Evolutionary conservation across 306 rosid species (phyloP).

Genomic region (Begonia fuchsioides): DNA sequence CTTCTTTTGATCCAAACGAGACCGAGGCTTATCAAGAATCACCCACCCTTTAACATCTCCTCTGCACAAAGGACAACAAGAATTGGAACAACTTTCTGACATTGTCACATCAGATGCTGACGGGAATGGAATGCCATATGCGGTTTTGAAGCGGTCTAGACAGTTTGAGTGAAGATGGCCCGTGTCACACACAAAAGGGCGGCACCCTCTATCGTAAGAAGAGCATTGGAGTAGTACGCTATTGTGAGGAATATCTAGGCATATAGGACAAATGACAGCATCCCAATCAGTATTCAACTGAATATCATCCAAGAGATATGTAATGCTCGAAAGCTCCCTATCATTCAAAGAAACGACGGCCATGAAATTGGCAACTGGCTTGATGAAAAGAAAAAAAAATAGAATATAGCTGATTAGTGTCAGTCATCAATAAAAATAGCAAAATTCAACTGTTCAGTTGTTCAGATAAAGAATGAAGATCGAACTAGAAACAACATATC

Average conservation of each 20-base stretch:
- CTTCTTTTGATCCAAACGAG: slow-evolving; percentile 59
- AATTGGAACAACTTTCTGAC: slow-evolving; percentile 31
- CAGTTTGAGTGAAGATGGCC: slow-evolving; percentile 81
- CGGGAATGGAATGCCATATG: slow-evolving; percentile 41
- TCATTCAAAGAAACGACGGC: slow-evolving; percentile 10
- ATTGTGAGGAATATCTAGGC: slow-evolving; percentile 91
- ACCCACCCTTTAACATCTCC: slow-evolving; percentile 88
- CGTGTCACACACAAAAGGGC: slow-evolving; percentile 80
- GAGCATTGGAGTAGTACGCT: slow-evolving; percentile 85
- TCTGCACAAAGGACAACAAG: slow-evolving; percentile 85
- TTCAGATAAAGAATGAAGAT: too few species aligned
- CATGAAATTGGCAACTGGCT: slow-evolving; percentile 1
- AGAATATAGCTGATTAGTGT: too few species aligned
- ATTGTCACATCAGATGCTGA: slow-evolving; percentile 21
- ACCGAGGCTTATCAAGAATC: slow-evolving; percentile 52
- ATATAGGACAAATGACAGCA: slow-evolving; percentile 65
- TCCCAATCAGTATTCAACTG: slow-evolving; percentile 53
- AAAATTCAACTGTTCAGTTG: too few species aligned
- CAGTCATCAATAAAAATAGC: too few species aligned
- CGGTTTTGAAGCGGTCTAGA: slow-evolving; percentile 73
- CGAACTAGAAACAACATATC: too few species aligned
- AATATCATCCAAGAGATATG: slow-evolving; percentile 22
- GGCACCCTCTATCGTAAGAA: slow-evolving; percentile 68
- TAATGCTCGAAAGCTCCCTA: slow-evolving; percentile 10
- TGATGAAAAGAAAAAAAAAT: too few species aligned